Evolutionary conservation across 495 filamentous ascomycete genomes (phyloP), one percentile per base, ranked within the genome.

Genomic region (Durotheca rogersii): DNA sequence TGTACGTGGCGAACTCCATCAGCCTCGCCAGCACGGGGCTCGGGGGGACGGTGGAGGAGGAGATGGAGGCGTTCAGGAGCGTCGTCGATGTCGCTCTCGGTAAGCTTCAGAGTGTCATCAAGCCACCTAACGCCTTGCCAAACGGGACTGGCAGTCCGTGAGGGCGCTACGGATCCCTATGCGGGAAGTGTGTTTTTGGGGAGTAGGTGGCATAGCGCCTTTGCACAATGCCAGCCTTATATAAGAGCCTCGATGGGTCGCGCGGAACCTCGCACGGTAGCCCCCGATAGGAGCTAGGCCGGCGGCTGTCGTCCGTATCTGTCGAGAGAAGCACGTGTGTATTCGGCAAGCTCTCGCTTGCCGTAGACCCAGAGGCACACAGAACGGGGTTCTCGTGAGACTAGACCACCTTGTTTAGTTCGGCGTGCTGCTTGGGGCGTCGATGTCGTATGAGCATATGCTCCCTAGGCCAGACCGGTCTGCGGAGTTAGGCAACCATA

Each of bases 1-100:
- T 86, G 1, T 96, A 96, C 64, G 88, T 98, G 29, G 87, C 88
- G 6, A 93, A 87, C 54, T 86, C 83, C 2, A 76, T 88, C 42
- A 82, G 80, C 51, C 80, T 89, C 53, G 70, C 74, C 34, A 86
- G 80, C 58, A 79, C 81, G 0, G 83, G 78, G 6, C 76, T 89
- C 33, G 87, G 86, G 0, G 81, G 87, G 16, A 82, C 78, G 7
- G 81, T 91, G n/a, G 89, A 94, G 61, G 92, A 97, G 72, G 92
- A 96, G 69, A 88, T 96, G 86, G 90, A 93, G 60, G 90, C 85
- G 1, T 79, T 96, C 43, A 79, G 74, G 49, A 77, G 77, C 56
- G 81, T 90, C 43, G 82, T 90, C 41, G 79, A 87, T 39, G 74
- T 85, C 36, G 74, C 92, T 9, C 70, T 87, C 59, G 65, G 70